A percentile compares a stretch with the other conserved stretches of the same genome.
phyloP scores from a whole-genome alignment of 2,329 filamentous ascomycete species.

The Fusarium vanettenii region DNA sequence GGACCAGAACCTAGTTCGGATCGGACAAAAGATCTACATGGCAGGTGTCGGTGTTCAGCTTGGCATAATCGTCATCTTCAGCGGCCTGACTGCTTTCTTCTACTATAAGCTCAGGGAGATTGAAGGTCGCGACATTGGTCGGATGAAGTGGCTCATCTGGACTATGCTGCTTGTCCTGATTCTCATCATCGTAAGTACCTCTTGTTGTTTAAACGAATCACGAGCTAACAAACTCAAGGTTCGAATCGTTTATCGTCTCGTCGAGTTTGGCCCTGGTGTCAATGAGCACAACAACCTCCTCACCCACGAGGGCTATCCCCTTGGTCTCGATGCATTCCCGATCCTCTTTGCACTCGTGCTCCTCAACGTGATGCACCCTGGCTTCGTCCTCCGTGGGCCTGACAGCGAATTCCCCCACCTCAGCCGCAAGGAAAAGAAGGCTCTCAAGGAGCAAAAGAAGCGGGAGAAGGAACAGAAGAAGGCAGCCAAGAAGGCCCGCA shows the following conservation, averaged over 20 bases:
- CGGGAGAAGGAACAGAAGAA: constrained; percentile 39
- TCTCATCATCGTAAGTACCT: constrained; percentile 50
- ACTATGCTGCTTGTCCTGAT: constrained; percentile 48
- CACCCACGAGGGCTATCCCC: constrained; percentile 63
- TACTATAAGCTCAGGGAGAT: constrained; percentile 44
- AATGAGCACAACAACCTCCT: constrained; percentile 57
- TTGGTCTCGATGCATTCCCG: constrained; percentile 63
- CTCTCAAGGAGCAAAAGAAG: constrained; percentile 52
- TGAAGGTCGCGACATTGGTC: constrained; percentile 39
- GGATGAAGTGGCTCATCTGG: constrained; percentile 50
- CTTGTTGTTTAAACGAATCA: neutral
- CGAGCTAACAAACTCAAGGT: constrained; percentile 47
- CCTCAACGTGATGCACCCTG: constrained; percentile 61
- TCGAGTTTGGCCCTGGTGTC: constrained; percentile 64
- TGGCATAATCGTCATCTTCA: constrained; percentile 53
- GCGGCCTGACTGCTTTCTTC: constrained; percentile 50
- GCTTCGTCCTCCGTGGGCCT: constrained; percentile 57
- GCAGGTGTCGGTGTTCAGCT: constrained; percentile 53
- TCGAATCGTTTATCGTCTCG: constrained; percentile 70
- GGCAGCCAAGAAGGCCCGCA: constrained; percentile 38
- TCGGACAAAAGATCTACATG: constrained; percentile 54
- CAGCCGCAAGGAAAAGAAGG: constrained; percentile 58
- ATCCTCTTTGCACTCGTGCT: constrained; percentile 62
- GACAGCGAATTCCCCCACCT: constrained; percentile 58
- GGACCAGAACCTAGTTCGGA: constrained; percentile 40